phyloP scores from a whole-genome alignment of 75 land plant species.

The Cunninghamia lanceolata region DNA sequence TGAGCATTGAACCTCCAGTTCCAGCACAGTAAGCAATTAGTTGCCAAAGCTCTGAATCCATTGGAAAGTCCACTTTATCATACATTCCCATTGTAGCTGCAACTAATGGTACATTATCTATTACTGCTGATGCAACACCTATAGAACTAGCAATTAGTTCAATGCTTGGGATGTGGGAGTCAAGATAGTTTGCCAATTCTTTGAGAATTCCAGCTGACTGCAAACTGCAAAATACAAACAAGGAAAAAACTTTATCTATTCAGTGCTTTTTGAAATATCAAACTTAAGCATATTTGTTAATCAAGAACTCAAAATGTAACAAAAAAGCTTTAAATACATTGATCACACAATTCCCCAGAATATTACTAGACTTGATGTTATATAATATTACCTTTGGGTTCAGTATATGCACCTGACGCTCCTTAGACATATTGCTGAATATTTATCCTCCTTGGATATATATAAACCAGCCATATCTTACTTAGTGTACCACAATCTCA shows the following conservation, averaged over 20 bases:
- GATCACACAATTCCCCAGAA: background rate
- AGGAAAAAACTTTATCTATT: background rate
- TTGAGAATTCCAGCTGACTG: conserved; percentile 89
- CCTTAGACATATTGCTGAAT: background rate
- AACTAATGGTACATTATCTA: conserved; percentile 98
- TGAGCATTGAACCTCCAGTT: conserved; percentile 96
- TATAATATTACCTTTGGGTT: background rate
- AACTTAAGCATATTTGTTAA: background rate
- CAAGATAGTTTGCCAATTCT: conserved; percentile 82
- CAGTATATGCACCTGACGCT: background rate
- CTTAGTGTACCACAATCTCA: background rate
- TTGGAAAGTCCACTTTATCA: conserved; percentile 69
- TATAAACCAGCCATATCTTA: background rate
- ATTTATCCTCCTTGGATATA: background rate
- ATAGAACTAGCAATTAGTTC: conserved; percentile 88
- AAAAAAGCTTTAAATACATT: background rate
- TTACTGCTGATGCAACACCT: conserved; percentile 91
- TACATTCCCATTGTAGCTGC: conserved; percentile 99
- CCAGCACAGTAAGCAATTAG: conserved; percentile 98
- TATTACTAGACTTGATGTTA: background rate
- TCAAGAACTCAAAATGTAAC: background rate
- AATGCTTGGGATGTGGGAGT: conserved; percentile 74
- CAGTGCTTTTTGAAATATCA: background rate
- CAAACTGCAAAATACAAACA: conserved; percentile 47
- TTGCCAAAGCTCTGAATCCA: conserved; percentile 98